A percentile compares a stretch with the other conserved stretches of the same genome.
These are phyloP conservation scores for Vitis hybrid DNA, from an alignment of 177 flowering plant genomes.

Conservation along the genomic window DNA sequence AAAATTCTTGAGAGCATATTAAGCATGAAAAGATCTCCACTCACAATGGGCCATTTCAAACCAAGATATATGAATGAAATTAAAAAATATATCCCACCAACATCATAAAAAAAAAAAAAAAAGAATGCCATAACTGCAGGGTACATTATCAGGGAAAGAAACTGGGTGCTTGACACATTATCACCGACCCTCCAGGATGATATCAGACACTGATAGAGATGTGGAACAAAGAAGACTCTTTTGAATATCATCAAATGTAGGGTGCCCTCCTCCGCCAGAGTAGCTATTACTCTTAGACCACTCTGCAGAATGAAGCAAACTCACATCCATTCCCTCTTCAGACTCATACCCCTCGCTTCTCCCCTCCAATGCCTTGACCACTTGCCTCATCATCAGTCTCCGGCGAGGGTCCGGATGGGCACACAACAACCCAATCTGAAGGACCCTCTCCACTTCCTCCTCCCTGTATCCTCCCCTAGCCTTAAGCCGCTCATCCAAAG, in stretches of 20 bases:
- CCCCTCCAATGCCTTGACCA: constrained; percentile 5
- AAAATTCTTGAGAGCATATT: too few relatives aligned
- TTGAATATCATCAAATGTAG: constrained; percentile 10
- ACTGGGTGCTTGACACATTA: constrained; percentile 1
- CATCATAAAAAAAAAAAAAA: neutral
- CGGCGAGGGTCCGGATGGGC: constrained; percentile 1
- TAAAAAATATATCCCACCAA: neutral
- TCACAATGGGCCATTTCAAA: too few relatives aligned
- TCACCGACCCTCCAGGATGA: neutral
- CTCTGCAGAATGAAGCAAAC: constrained; percentile 6
- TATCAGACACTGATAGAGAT: neutral
- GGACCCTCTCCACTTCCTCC: constrained; percentile 22
- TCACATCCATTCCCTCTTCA: constrained; percentile 6
- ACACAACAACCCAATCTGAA: constrained; percentile 21
- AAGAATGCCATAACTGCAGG: too few relatives aligned
- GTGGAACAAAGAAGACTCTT: neutral
- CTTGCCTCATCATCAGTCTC: constrained; percentile 23
- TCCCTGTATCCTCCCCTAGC: neutral
- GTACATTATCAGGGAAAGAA: too few relatives aligned
- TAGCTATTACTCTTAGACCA: neutral
- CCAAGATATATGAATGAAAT: too few relatives aligned
- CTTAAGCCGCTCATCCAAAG: constrained; percentile 16
- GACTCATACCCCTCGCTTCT: neutral
- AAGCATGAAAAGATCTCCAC: too few relatives aligned
- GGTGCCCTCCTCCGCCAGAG: neutral